Evolutionary conservation across 2,329 filamentous ascomycete genomes (phyloP).

Genomic region (Colletotrichum tanaceti): DNA sequence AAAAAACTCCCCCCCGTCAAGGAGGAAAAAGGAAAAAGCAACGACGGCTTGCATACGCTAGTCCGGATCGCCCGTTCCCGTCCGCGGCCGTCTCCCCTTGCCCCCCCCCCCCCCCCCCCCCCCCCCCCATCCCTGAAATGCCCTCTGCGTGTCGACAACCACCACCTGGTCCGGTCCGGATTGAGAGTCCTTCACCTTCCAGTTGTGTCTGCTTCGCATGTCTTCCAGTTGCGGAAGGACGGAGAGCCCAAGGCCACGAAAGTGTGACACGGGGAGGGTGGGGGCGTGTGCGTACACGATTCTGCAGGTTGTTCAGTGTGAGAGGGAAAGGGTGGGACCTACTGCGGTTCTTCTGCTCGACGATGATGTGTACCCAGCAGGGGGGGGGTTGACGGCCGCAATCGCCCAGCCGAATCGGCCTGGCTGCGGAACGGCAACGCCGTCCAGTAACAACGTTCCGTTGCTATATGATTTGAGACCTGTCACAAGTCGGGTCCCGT

Average conservation of each 20-base stretch:
- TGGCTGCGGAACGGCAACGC: neutral
- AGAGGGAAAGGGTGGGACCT: neutral
- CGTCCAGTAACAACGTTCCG: neutral
- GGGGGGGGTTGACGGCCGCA: neutral
- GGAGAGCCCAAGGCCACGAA: no score
- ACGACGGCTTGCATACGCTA: slow-evolving; percentile 4
- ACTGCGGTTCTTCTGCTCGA: neutral
- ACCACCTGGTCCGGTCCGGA: neutral
- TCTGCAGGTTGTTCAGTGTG: neutral
- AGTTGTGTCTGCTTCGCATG: neutral
- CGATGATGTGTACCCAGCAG: neutral
- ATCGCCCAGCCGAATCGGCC: neutral
- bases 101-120: no score
- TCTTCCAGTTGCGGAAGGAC: neutral
- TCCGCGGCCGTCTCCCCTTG: neutral
- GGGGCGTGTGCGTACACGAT: no score
- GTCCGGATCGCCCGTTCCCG: neutral
- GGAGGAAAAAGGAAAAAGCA: neutral
- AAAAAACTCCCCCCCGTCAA: no score
- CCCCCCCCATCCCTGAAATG: no score
- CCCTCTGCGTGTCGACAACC: neutral
- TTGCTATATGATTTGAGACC: neutral
- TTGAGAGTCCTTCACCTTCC: neutral
- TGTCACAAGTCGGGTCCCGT: slow-evolving; percentile 8
- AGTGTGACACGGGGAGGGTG: no score